Evolutionary conservation across 257 asterid genomes (phyloP).

Genomic region (Penstemon davidsonii): DNA sequence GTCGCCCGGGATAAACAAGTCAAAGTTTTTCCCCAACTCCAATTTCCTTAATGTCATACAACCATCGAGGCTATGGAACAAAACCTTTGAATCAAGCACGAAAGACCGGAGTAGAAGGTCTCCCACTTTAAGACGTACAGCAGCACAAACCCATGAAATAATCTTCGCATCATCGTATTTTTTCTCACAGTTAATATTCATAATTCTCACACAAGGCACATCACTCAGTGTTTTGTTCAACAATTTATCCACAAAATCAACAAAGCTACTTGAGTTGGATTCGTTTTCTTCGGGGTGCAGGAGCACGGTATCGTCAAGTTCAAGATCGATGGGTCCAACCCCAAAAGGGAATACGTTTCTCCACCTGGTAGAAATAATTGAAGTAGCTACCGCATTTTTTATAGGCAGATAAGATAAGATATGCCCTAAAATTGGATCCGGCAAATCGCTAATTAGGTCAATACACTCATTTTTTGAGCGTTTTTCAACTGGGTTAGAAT

Average conservation of each 20-base stretch:
- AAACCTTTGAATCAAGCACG: neutral
- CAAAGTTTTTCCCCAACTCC: neutral
- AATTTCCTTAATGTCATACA: neutral
- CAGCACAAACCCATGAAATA: slow-evolving; percentile 4
- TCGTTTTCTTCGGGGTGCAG: neutral
- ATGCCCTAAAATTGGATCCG: neutral
- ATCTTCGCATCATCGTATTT: neutral
- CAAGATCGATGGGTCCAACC: neutral
- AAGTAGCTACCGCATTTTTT: neutral
- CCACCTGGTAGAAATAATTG: slow-evolving; percentile 2
- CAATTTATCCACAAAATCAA: no score
- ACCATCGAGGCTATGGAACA: neutral
- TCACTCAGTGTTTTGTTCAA: no score
- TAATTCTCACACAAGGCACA: no score
- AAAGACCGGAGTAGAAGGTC: neutral
- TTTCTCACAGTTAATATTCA: neutral
- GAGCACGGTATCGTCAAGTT: neutral
- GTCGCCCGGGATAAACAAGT: neutral
- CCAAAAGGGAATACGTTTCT: neutral
- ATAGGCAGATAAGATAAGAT: neutral
- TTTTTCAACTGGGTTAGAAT: neutral
- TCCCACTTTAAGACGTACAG: neutral
- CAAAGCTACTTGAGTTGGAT: no score
- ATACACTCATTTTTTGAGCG: neutral
- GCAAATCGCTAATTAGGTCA: slow-evolving; percentile 4